Conservation (phyloP, 495 filamentous ascomycete species). For the Penicillium lagena region DNA sequence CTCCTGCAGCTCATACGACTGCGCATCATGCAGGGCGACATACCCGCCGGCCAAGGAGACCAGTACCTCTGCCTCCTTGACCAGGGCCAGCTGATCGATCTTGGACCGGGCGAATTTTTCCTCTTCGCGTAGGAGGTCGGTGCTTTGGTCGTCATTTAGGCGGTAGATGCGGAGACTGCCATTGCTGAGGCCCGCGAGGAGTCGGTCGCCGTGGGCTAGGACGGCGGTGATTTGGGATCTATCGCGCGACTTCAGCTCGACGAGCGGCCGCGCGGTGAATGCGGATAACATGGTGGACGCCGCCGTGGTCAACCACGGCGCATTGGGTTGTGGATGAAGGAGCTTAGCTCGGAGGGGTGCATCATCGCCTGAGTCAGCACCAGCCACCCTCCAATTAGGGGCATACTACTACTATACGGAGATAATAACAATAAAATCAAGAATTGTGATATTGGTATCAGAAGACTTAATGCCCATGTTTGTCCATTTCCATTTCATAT, state of each 20-base stretch:
- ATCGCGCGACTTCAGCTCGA: slow-evolving; percentile 92
- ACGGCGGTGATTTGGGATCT: slow-evolving; percentile 94
- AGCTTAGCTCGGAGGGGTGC: too few relatives aligned
- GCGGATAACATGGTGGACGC: slow-evolving; percentile 75
- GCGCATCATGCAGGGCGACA: slow-evolving; percentile 81
- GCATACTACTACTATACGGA: not conserved
- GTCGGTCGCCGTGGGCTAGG: slow-evolving; percentile 82
- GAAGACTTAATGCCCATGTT: slow-evolving; percentile 3
- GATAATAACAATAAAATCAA: not conserved
- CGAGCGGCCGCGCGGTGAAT: slow-evolving; percentile 90
- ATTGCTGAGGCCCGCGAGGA: slow-evolving; percentile 86
- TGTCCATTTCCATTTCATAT: too few relatives aligned
- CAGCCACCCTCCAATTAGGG: too few relatives aligned
- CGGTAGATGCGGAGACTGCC: slow-evolving; percentile 88
- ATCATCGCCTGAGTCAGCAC: too few relatives aligned
- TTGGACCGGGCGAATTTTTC: slow-evolving; percentile 88
- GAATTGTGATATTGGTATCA: slow-evolving; percentile 11
- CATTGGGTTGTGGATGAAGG: too few relatives aligned
- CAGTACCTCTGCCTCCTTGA: slow-evolving; percentile 88
- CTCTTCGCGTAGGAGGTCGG: slow-evolving; percentile 79
- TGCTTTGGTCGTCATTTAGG: slow-evolving; percentile 64
- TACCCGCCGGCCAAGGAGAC: slow-evolving; percentile 84
- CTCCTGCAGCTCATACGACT: slow-evolving; percentile 74
- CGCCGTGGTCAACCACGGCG: slow-evolving; percentile 12
- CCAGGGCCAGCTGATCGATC: slow-evolving; percentile 86